phyloP scores from a whole-genome alignment of 805 yeast genomes.

The Wickerhamomyces kurtzmanii region DNA sequence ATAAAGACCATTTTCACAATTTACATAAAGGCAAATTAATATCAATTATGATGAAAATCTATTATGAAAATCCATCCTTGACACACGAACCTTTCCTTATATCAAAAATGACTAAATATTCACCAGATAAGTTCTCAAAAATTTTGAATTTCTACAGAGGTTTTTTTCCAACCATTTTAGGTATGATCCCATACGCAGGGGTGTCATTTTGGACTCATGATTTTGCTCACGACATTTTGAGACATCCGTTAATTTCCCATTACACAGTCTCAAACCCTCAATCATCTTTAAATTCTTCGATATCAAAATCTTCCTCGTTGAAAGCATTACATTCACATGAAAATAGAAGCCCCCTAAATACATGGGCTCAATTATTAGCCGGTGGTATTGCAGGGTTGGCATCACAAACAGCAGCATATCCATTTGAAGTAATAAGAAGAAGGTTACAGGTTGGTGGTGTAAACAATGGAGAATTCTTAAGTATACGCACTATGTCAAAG shows the following conservation, averaged over 20 bases:
- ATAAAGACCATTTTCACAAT: conserved; percentile 13
- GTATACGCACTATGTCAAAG: conserved; percentile 43
- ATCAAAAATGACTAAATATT: conserved; percentile 9
- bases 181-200: conserved; percentile 98
- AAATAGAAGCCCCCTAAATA: conserved; percentile 56
- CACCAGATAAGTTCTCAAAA: conserved; percentile 11
- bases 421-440: conserved; percentile 90
- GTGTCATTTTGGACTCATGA: conserved; percentile 95
- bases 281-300: neutral
- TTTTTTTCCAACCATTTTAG: conserved; percentile 85
- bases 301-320: neutral
- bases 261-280: conserved; percentile 33
- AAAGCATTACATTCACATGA: conserved; percentile 8
- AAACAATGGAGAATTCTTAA: conserved; percentile 43
- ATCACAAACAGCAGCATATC: conserved; percentile 95
- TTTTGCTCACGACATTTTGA: conserved; percentile 73
- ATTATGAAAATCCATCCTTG: conserved; percentile 14
- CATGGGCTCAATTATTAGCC: conserved; percentile 89
- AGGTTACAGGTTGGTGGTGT: conserved; percentile 94
- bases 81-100: conserved; percentile 11
- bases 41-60: conserved; percentile 14
- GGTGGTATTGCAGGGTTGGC: conserved; percentile 96
- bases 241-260: conserved; percentile 44
- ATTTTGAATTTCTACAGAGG: conserved; percentile 78
- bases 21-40: conserved; percentile 20